Percentiles rank a stretch among this genome's conserved stretches.
These are phyloP conservation scores for Penicillium paxilli DNA, from an alignment of 495 filamentous ascomycete species.

Conservation along the genomic window DNA sequence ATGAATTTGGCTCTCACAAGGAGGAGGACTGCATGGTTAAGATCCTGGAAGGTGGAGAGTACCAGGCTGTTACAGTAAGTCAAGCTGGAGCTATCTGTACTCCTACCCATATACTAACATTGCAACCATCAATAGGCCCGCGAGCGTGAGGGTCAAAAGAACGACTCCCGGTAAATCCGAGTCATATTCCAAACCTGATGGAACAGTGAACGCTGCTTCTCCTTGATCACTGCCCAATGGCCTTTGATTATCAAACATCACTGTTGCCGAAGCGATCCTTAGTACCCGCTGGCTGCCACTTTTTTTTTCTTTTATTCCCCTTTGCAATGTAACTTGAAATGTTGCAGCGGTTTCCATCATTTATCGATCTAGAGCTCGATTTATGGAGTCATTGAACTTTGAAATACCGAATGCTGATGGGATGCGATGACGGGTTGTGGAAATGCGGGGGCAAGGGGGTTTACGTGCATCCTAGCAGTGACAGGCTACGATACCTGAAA, in stretches of 20 bases:
- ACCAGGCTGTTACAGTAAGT: constrained; percentile 69
- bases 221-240: neutral
- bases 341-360: neutral
- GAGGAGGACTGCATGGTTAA: constrained; percentile 76
- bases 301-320: too few species aligned
- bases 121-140: constrained; percentile 21
- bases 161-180: constrained; percentile 25
- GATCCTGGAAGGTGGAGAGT: constrained; percentile 75
- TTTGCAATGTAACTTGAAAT: neutral
- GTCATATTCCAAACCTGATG: neutral
- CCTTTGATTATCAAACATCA: neutral
- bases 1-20: constrained; percentile 79
- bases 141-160: constrained; percentile 35
- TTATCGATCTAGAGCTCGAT: neutral
- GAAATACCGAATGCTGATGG: too few species aligned
- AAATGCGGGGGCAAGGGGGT: too few species aligned
- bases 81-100: neutral
- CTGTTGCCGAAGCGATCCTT: too few species aligned
- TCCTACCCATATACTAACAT: constrained; percentile 13
- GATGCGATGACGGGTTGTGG: neutral
- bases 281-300: neutral
- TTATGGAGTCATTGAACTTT: neutral
- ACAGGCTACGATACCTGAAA: constrained; percentile 31
- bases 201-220: neutral
- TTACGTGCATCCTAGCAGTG: constrained; percentile 19